These are phyloP conservation scores for Vavraia culicis DNA, from an alignment of 371 early-diverging fungal species.

Conservation along the genomic window DNA sequence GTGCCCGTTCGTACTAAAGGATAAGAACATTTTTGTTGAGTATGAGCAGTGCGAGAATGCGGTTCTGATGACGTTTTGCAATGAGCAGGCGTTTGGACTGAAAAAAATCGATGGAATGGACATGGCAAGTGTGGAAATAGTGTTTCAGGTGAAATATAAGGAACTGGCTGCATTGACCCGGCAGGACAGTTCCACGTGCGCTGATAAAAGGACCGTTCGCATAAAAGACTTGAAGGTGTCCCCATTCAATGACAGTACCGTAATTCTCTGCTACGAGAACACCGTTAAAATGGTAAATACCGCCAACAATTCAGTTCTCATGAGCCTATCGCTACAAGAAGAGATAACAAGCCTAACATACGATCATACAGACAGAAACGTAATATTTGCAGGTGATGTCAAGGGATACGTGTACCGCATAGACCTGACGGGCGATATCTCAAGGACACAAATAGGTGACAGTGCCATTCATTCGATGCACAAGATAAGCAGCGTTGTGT, in stretches of 20 bases:
- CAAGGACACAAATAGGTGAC: neutral
- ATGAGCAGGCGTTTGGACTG: conserved; percentile 3
- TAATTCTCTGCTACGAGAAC: conserved; percentile 1
- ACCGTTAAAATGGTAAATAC: conserved; percentile 18
- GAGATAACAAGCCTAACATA: conserved; percentile 7
- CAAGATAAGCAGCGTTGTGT: conserved; percentile 1
- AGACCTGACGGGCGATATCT: neutral
- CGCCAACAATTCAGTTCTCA: conserved; percentile 5
- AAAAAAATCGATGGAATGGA: conserved; percentile 4
- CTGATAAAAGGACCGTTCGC: too few species aligned
- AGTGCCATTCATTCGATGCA: conserved; percentile 9
- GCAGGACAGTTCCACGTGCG: too few species aligned
- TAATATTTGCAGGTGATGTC: conserved; percentile 18
- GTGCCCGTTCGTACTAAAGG: neutral
- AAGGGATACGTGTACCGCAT: conserved; percentile 16
- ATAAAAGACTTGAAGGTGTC: conserved; percentile 19
- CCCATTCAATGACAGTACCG: conserved; percentile 23
- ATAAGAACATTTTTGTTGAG: neutral
- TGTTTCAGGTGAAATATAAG: neutral
- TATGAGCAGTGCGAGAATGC: conserved; percentile 1
- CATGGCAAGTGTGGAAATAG: neutral
- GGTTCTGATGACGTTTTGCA: neutral
- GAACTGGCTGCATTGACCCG: neutral
- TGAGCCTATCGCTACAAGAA: neutral
- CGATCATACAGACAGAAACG: conserved; percentile 10